Conservation (phyloP, 768 basidiomycete species). For the Agaricus sinodeliciosus region DNA sequence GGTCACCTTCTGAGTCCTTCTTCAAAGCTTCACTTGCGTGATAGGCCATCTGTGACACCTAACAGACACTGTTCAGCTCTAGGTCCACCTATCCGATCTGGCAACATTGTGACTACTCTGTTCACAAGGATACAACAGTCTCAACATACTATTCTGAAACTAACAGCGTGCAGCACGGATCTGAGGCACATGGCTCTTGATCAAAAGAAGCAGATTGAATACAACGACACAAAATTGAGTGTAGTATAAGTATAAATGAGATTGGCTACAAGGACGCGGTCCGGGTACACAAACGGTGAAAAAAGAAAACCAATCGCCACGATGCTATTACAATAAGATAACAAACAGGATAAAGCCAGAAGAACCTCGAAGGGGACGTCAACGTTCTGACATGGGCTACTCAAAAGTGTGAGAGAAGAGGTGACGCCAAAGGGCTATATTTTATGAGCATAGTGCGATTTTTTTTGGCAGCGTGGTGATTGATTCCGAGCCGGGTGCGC, state of each 20-base stretch:
- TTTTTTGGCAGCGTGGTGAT: background rate
- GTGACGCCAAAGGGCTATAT: too few relatives aligned
- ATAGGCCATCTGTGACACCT: too few relatives aligned
- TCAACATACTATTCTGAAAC: background rate
- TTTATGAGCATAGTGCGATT: too few relatives aligned
- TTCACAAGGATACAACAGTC: too few relatives aligned
- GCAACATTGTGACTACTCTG: too few relatives aligned
- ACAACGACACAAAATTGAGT: background rate
- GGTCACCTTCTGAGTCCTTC: too few relatives aligned
- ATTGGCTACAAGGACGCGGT: background rate
- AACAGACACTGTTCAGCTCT: too few relatives aligned
- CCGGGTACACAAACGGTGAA: background rate
- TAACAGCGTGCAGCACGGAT: background rate
- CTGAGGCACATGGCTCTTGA: background rate
- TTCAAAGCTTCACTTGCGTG: too few relatives aligned
- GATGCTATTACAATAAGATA: slow-evolving; percentile 1
- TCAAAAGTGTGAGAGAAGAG: too few relatives aligned
- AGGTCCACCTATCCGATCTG: too few relatives aligned
- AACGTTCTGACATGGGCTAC: too few relatives aligned
- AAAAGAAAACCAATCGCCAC: background rate
- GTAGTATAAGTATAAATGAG: background rate
- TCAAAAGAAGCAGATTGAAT: background rate
- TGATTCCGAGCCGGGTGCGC: background rate
- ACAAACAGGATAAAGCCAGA: background rate
- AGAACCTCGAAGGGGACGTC: background rate